Evolutionary conservation across 129 eudicot species (phyloP).

Genomic region (Kitagawia praeruptora): DNA sequence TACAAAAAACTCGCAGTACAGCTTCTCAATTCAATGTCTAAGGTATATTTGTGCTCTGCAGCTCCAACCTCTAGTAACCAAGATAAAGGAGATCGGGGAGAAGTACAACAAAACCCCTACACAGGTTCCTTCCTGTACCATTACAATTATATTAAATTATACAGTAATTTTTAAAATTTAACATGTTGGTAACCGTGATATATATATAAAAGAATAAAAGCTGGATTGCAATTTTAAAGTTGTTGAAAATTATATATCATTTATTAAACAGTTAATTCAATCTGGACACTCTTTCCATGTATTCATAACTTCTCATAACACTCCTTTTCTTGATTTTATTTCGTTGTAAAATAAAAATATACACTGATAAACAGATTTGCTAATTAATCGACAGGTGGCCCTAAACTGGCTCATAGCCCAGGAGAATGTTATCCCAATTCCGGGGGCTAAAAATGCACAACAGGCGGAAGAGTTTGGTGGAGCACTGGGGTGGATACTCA

Average conservation of each 20-base stretch:
- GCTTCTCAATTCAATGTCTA: not conserved
- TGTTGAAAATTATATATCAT: no score
- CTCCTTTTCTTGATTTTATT: not conserved
- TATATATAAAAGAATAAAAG: not conserved
- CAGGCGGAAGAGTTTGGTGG: slow-evolving; percentile 88
- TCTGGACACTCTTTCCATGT: not conserved
- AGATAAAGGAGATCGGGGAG: slow-evolving; percentile 88
- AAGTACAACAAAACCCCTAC: slow-evolving; percentile 76
- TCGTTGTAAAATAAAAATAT: not conserved
- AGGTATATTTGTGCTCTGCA: slow-evolving; percentile 19
- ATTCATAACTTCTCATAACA: not conserved
- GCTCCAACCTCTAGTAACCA: slow-evolving; percentile 82
- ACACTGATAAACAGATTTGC: not conserved
- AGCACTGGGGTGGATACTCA: slow-evolving; percentile 78
- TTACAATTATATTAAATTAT: not conserved
- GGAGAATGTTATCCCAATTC: slow-evolving; percentile 85
- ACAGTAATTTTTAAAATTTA: not conserved
- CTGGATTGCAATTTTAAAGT: not conserved
- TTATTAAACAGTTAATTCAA: not conserved
- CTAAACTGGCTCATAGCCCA: slow-evolving; percentile 96
- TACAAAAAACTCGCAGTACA: not conserved
- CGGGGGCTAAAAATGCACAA: slow-evolving; percentile 89
- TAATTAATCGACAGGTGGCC: slow-evolving; percentile 49
- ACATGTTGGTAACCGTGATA: not conserved
- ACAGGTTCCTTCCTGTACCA: slow-evolving; percentile 44